Evolutionary conservation across 1,284 basidiomycete species (phyloP), one percentile per base, ranked within the genome.

Genomic region (Ustilago shanxiensis): DNA sequence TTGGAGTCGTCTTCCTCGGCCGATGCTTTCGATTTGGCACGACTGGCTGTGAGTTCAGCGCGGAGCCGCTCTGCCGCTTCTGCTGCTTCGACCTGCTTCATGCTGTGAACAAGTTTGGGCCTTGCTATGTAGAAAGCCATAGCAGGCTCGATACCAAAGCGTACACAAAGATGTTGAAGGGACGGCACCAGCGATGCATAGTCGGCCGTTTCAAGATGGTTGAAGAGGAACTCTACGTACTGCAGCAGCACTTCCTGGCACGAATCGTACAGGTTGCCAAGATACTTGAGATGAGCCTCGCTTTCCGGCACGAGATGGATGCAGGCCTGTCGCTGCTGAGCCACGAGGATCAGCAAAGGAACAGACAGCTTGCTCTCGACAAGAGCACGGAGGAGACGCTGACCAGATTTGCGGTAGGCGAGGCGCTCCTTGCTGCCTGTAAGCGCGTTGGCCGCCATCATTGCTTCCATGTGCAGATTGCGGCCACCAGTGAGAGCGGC

Each of bases 401-500:
- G 71, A 16, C 80, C 83, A 28, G 71, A 75, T 35, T 76, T 71
- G 11, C 75, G 72, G 50, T 80, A 79, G 18, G 70, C 65, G 22
- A 63, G 53, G 16, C 83, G 79, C 52, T 80, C 75, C 39, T 62
- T 70, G 65, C 72, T 78, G 16, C 74, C 81, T 2, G 66, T 76
- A 7, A 66, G 64, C 11, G 82, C 77, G 47, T 86, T 85, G 16
- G 84, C 82, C 16, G 87, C 87, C 9, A 88, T 88, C 62, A 79
- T 76, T 1, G 93, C 93, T 79, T 99, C 97, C 54, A 92, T 91
- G 45, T 94, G 91, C 69, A 99, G 89, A 37, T 91, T 89, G 1
- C 93, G 91, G 0, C 97, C 97, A 60, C 95, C 94, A 2, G 93
- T 93, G 89, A 97, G 94, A 1, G 94, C 93, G 35, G 90, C 87